Conservation (phyloP, 768 basidiomycete species). For the Asterophora lycoperdoides region DNA sequence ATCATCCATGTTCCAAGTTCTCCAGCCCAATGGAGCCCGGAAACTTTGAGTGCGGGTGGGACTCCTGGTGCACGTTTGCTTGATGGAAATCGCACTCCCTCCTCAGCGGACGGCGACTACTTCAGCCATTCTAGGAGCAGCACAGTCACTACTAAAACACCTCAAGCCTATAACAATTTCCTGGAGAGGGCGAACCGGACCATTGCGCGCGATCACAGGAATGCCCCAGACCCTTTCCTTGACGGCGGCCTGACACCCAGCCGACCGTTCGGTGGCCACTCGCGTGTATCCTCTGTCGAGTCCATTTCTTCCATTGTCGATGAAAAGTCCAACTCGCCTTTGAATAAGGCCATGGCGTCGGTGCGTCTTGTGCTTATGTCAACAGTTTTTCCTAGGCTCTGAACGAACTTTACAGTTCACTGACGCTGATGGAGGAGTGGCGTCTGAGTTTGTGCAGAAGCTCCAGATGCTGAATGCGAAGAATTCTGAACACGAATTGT, state of each 20-base stretch:
- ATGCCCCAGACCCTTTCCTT: slow-evolving; percentile 84
- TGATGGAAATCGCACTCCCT: slow-evolving; percentile 38
- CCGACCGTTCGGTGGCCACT: slow-evolving; percentile 77
- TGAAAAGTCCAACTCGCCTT: slow-evolving; percentile 84
- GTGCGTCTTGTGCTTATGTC: slow-evolving; percentile 35
- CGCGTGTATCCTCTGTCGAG: slow-evolving; percentile 80
- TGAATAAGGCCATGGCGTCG: slow-evolving; percentile 91
- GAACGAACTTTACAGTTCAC: slow-evolving; percentile 61
- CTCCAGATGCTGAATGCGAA: slow-evolving; percentile 73
- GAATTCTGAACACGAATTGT: slow-evolving; percentile 87
- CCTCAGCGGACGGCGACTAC: slow-evolving; percentile 53
- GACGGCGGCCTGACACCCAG: slow-evolving; percentile 56
- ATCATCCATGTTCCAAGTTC: slow-evolving; percentile 43
- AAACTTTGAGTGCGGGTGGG: slow-evolving; percentile 46
- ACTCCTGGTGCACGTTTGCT: slow-evolving; percentile 29
- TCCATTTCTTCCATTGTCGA: slow-evolving; percentile 90
- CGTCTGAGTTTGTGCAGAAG: slow-evolving; percentile 84
- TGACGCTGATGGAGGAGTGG: slow-evolving; percentile 89
- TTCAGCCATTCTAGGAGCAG: slow-evolving; percentile 37
- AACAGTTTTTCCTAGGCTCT: slow-evolving; percentile 5
- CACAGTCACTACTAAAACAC: slow-evolving; percentile 21
- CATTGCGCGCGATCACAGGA: slow-evolving; percentile 74
- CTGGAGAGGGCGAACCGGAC: slow-evolving; percentile 80
- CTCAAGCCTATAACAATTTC: slow-evolving; percentile 68
- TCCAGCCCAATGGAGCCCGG: slow-evolving; percentile 63